Evolutionary conservation across 2,329 filamentous ascomycete genomes (phyloP).

Genomic region (Claviceps paspali): DNA sequence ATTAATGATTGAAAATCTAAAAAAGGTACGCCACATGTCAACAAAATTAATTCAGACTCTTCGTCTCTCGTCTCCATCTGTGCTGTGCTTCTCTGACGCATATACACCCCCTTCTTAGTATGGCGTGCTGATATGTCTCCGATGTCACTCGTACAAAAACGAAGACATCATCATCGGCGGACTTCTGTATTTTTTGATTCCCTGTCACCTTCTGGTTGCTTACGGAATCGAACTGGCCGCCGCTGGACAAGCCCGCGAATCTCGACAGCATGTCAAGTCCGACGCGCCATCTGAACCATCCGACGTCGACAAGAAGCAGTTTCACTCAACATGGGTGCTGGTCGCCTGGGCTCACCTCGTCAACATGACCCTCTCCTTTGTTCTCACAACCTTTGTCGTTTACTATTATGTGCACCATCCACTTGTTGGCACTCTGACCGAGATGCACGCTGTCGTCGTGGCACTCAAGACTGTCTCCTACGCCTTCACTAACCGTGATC

Average conservation of each 20-base stretch:
- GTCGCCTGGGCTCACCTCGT: slow-evolving; percentile 68
- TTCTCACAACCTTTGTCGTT: slow-evolving; percentile 68
- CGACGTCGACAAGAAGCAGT: slow-evolving; percentile 47
- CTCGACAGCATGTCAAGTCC: slow-evolving; percentile 38
- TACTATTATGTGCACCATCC: slow-evolving; percentile 90
- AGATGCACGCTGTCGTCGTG: slow-evolving; percentile 85
- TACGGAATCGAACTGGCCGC: slow-evolving; percentile 80
- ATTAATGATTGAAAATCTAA: slow-evolving; percentile 90
- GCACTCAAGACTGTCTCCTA: slow-evolving; percentile 96
- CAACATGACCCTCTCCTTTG: slow-evolving; percentile 70
- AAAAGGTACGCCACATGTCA: slow-evolving; percentile 46
- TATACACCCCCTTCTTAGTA: slow-evolving; percentile 41
- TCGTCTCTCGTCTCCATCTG: neutral
- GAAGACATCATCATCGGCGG: slow-evolving; percentile 64
- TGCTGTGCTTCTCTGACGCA: neutral
- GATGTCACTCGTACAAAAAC: slow-evolving; percentile 72
- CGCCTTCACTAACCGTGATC: slow-evolving; percentile 88
- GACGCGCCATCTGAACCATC: slow-evolving; percentile 30
- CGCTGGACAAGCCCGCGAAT: slow-evolving; percentile 59
- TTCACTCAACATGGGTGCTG: slow-evolving; percentile 62
- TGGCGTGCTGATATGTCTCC: slow-evolving; percentile 82
- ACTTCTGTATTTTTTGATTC: slow-evolving; percentile 72
- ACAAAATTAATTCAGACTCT: neutral
- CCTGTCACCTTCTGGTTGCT: slow-evolving; percentile 78
- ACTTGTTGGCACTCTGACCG: slow-evolving; percentile 77